A percentile compares a stretch with the other conserved stretches of the same genome.
Evolutionary conservation across 208 protist species (phyloP).

Genomic region (Acanthamoeba sp.): DNA sequence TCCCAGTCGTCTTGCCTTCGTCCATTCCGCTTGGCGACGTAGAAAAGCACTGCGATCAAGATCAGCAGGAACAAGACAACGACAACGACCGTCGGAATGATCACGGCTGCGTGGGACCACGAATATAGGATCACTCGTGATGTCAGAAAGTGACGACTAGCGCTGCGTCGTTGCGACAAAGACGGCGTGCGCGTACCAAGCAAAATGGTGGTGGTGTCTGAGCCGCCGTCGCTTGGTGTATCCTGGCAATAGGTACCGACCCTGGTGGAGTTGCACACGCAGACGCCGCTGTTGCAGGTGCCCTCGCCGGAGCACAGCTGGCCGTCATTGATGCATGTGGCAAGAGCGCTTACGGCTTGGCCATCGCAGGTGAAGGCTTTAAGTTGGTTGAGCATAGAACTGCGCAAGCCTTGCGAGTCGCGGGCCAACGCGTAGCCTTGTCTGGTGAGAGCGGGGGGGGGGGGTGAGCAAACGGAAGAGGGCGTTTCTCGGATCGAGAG

Average conservation of each 20-base stretch:
- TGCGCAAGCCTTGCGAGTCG: background rate
- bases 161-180: too few species aligned
- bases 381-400: background rate
- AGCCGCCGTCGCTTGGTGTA: background rate
- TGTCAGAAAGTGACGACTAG: background rate
- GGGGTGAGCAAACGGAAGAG: background rate
- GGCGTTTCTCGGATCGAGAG: too few species aligned
- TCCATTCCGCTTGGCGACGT: background rate
- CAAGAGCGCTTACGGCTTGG: background rate
- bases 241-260: background rate
- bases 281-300: background rate
- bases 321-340: background rate
- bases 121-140: too few species aligned
- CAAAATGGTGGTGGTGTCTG: background rate
- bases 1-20: background rate
- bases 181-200: background rate
- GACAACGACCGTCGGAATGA: background rate
- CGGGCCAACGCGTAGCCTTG: background rate
- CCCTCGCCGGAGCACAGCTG: background rate
- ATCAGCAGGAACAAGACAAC: background rate
- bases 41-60: background rate
- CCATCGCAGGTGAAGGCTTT: conserved; percentile 12
- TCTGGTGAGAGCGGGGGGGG: background rate
- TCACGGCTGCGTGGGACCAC: background rate
- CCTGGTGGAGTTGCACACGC: background rate